Conservation (phyloP, 257 asterid species). For the Fraxinus anomala region DNA sequence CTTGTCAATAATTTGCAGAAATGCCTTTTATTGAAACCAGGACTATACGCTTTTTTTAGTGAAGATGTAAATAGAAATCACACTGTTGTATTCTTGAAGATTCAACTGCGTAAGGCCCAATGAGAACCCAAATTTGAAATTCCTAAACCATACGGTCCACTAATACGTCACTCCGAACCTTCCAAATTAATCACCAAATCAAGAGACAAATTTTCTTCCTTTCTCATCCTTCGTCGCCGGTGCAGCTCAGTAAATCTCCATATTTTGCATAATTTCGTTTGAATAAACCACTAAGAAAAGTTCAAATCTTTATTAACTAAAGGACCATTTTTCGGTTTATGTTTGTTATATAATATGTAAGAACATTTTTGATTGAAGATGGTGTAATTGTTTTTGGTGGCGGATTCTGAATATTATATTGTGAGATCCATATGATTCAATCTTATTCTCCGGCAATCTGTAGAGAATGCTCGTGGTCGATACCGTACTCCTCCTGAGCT, state of each 20-base stretch:
- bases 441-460: constrained; percentile 7
- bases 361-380: neutral
- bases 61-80: too few relatives aligned
- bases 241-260: too few relatives aligned
- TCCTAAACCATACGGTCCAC: too few relatives aligned
- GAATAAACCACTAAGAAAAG: neutral
- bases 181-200: too few relatives aligned
- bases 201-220: neutral
- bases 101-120: too few relatives aligned
- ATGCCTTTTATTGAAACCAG: too few relatives aligned
- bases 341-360: neutral
- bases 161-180: too few relatives aligned
- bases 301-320: too few relatives aligned
- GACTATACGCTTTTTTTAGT: too few relatives aligned
- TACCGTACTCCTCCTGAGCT: constrained; percentile 23
- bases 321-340: neutral
- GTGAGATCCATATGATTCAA: constrained; percentile 34
- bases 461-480: constrained; percentile 39
- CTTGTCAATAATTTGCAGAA: too few relatives aligned
- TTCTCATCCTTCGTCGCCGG: neutral
- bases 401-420: constrained; percentile 29
- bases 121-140: too few relatives aligned
- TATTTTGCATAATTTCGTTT: neutral
- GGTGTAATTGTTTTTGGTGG: neutral
- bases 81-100: too few relatives aligned